Conservation (phyloP, 345 rosid genomes). For the Eucalyptus marginata region DNA sequence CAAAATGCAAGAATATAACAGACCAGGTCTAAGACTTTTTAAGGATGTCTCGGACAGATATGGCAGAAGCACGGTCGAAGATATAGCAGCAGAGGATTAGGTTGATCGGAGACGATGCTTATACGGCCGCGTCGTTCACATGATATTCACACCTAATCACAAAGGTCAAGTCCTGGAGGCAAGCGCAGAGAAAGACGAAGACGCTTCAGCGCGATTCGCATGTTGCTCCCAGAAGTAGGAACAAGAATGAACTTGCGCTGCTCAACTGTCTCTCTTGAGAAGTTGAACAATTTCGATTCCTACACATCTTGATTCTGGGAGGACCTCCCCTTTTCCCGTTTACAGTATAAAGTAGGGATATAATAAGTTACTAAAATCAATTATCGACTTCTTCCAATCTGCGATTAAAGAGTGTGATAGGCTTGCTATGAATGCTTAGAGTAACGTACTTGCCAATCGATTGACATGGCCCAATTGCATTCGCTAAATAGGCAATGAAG, state of each 20-base stretch:
- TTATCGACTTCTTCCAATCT: background rate
- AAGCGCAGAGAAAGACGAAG: slow-evolving; percentile 11
- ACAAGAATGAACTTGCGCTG: background rate
- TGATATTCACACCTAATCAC: slow-evolving; percentile 7
- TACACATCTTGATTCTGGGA: background rate
- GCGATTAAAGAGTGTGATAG: background rate
- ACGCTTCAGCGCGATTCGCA: slow-evolving; percentile 24
- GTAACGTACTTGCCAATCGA: background rate
- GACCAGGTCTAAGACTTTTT: background rate
- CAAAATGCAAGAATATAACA: background rate
- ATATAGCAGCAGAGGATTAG: background rate
- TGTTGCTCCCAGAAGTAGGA: slow-evolving; percentile 5
- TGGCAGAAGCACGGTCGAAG: background rate
- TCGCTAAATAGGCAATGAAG: background rate
- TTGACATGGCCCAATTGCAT: background rate
- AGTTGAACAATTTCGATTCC: background rate
- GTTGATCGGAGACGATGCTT: background rate
- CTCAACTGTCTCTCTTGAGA: background rate
- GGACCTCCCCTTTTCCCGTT: background rate
- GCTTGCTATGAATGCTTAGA: background rate
- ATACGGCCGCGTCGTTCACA: background rate
- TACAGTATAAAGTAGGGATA: background rate
- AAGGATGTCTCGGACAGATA: background rate
- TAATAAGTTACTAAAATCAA: background rate
- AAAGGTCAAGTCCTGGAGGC: background rate